Percentiles rank a stretch among this genome's conserved stretches.
phyloP scores from a whole-genome alignment of 345 rosid genomes.

The Acer campestre region DNA sequence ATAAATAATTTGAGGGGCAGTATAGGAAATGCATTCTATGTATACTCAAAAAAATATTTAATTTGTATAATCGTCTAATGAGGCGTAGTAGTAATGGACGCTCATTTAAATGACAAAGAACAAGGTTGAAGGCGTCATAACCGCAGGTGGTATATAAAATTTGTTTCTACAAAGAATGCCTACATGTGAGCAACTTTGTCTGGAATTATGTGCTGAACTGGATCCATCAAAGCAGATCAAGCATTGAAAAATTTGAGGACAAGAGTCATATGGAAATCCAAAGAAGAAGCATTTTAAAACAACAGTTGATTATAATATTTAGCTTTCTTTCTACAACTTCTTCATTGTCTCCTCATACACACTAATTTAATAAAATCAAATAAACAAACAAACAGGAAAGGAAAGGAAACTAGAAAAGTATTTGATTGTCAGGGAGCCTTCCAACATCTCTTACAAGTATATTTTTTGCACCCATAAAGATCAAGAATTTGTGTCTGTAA shows the following conservation, averaged over 20 bases:
- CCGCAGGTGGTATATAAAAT: no score
- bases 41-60: background rate
- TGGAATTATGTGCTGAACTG: background rate
- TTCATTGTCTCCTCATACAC: background rate
- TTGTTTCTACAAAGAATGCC: background rate
- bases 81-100: no score
- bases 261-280: constrained; percentile 9
- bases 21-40: background rate
- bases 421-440: constrained; percentile 21
- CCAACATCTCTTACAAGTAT: constrained; percentile 19
- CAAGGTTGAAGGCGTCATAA: no score
- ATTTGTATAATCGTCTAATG: no score
- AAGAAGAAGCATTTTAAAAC: background rate
- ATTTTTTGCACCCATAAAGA: background rate
- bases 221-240: background rate
- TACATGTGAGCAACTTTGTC: background rate
- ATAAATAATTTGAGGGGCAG: background rate
- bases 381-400: background rate
- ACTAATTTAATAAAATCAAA: background rate
- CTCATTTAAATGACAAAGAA: no score
- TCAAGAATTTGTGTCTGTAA: constrained; percentile 20
- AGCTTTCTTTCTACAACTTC: background rate
- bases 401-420: background rate
- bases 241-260: background rate
- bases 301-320: background rate